A percentile compares a stretch with the other conserved stretches of the same genome.
Evolutionary conservation across 179 eudicot species (phyloP).

Genomic region (Amaranthus tricolor): DNA sequence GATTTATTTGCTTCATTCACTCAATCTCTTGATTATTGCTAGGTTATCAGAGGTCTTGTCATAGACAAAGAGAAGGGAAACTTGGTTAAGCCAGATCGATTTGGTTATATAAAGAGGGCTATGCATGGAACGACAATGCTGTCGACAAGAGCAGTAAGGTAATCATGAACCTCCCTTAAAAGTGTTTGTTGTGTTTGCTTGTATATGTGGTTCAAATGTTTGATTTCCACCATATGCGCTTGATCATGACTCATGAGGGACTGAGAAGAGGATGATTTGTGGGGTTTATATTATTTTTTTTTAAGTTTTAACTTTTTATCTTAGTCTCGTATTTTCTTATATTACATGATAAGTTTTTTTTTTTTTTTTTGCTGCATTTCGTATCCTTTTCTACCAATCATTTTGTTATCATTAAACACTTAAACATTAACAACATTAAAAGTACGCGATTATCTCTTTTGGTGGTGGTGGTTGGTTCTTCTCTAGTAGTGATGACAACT

Average conservation of each 20-base stretch:
- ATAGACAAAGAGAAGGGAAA: constrained; percentile 97
- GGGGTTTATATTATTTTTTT: too few relatives aligned
- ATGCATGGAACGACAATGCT: constrained; percentile 97
- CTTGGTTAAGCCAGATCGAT: constrained; percentile 90
- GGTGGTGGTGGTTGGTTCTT: too few relatives aligned
- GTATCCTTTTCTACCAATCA: too few relatives aligned
- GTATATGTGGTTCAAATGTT: neutral
- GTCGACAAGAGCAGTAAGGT: constrained; percentile 88
- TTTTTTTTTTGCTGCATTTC: too few relatives aligned
- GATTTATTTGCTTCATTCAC: neutral
- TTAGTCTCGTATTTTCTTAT: too few relatives aligned
- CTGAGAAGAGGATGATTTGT: neutral
- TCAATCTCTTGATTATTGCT: constrained; percentile 19
- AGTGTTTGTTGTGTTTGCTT: constrained; percentile 5
- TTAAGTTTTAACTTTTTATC: too few relatives aligned
- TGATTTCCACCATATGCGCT: neutral
- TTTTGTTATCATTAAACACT: too few relatives aligned
- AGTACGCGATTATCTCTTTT: too few relatives aligned
- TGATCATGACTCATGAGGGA: neutral
- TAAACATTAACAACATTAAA: too few relatives aligned
- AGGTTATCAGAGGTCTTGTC: constrained; percentile 98
- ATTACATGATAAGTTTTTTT: too few relatives aligned
- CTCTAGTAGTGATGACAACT: too few relatives aligned
- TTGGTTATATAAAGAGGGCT: constrained; percentile 94
- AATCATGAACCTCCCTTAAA: constrained; percentile 11